phyloP scores from a whole-genome alignment of 495 filamentous ascomycete genomes.

The Tricharina praecox region DNA sequence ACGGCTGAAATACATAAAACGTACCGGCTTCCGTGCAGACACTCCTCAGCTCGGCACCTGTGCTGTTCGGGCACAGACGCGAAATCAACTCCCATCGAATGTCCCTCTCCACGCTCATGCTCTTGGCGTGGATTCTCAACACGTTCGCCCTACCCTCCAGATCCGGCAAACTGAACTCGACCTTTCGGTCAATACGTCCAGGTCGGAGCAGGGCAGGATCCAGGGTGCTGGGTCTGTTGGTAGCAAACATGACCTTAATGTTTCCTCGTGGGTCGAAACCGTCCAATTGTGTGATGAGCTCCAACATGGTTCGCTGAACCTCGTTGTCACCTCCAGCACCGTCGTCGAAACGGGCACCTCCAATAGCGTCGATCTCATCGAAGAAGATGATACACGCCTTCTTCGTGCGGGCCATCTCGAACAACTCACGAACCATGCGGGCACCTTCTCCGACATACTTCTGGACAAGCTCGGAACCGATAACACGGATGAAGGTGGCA shows the following conservation, averaged over 20 bases:
- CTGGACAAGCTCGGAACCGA: slow-evolving; percentile 90
- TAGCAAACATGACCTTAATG: slow-evolving; percentile 99
- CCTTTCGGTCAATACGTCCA: slow-evolving; percentile 95
- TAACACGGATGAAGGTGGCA: slow-evolving; percentile 96
- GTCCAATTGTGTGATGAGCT: slow-evolving; percentile 93
- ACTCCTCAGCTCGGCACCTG: slow-evolving; percentile 70
- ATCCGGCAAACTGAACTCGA: slow-evolving; percentile 93
- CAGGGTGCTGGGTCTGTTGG: slow-evolving; percentile 87
- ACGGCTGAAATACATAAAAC: slow-evolving; percentile 1
- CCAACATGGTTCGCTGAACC: slow-evolving; percentile 98
- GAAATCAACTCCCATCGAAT: slow-evolving; percentile 98
- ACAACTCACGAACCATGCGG: slow-evolving; percentile 93
- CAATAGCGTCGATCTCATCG: slow-evolving; percentile 95
- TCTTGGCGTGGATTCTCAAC: slow-evolving; percentile 95
- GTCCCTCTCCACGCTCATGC: slow-evolving; percentile 96
- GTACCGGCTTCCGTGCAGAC: slow-evolving; percentile 27
- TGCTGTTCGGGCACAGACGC: slow-evolving; percentile 88
- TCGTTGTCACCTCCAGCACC: slow-evolving; percentile 97
- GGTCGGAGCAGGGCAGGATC: slow-evolving; percentile 95
- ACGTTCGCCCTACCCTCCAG: slow-evolving; percentile 95
- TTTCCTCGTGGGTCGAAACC: slow-evolving; percentile 95
- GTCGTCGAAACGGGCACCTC: slow-evolving; percentile 96
- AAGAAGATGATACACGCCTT: slow-evolving; percentile 99
- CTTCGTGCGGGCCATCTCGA: slow-evolving; percentile 99
- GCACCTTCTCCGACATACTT: slow-evolving; percentile 98